Evolutionary conservation across 2,329 filamentous ascomycete genomes (phyloP).

Genomic region (Ophiostoma sp.): DNA sequence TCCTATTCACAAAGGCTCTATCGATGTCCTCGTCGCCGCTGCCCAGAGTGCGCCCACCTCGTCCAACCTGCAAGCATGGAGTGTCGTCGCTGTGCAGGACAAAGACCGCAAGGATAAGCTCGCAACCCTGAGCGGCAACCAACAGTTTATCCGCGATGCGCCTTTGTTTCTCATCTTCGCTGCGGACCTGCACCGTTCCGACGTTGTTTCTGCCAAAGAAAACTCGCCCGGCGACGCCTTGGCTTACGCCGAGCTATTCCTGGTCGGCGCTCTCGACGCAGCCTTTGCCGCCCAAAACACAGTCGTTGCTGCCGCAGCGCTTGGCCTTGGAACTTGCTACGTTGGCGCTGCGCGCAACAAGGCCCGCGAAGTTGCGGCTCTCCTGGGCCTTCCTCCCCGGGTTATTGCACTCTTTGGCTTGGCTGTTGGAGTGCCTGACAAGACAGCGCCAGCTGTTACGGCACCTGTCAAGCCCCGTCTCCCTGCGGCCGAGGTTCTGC

Average conservation of each 20-base stretch:
- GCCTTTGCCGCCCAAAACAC: constrained; percentile 2
- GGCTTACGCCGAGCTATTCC: not conserved
- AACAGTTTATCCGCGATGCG: constrained; percentile 4
- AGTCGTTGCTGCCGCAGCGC: not conserved
- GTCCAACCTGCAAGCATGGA: constrained; percentile 36
- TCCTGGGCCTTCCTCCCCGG: constrained; percentile 32
- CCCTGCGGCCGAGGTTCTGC: constrained; percentile 30
- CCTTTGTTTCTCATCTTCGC: not conserved
- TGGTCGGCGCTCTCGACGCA: not conserved
- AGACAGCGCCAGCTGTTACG: not conserved
- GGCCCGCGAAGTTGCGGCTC: constrained; percentile 30
- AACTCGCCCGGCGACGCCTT: not conserved
- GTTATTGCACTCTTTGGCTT: constrained; percentile 34
- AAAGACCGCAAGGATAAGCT: constrained; percentile 30
- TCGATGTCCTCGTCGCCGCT: constrained; percentile 33
- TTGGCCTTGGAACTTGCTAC: constrained; percentile 32
- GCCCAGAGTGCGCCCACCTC: constrained; percentile 36
- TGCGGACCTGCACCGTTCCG: not conserved
- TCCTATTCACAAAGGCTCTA: constrained; percentile 27
- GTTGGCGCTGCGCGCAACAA: constrained; percentile 33
- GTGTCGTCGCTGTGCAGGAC: constrained; percentile 32
- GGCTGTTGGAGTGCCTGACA: not conserved
- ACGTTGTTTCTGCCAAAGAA: not conserved
- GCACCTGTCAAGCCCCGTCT: not conserved
- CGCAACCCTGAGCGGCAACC: constrained; percentile 29